phyloP scores from a whole-genome alignment of 2,329 filamentous ascomycete genomes.

The Aschersonia sp. region DNA sequence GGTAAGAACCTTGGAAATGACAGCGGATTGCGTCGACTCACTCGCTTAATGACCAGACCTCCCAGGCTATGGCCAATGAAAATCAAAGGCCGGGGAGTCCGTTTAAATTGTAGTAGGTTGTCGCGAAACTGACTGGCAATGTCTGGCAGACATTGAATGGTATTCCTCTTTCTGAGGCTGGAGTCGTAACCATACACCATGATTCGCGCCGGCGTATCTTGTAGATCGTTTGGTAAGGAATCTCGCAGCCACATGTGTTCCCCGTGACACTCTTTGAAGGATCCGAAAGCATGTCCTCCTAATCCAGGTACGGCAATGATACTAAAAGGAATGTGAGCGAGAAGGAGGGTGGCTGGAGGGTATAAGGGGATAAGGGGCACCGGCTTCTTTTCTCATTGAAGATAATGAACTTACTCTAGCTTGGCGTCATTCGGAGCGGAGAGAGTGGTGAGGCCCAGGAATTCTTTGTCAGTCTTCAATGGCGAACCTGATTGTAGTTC shows the following conservation, averaged over 20 bases:
- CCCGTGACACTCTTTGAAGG: not conserved
- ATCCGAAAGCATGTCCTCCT: not conserved
- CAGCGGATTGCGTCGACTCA: not conserved
- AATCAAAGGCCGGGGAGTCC: not conserved
- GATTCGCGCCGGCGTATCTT: not conserved
- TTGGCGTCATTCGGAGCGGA: too few relatives aligned
- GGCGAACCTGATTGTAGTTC: too few relatives aligned
- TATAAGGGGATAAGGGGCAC: too few relatives aligned
- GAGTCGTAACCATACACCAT: not conserved
- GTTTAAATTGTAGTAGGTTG: not conserved
- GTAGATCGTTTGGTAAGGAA: not conserved
- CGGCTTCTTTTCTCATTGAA: too few relatives aligned
- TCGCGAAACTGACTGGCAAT: not conserved
- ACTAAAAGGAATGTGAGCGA: not conserved
- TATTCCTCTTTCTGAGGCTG: not conserved
- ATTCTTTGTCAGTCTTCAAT: too few relatives aligned
- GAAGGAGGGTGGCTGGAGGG: too few relatives aligned
- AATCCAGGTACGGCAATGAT: not conserved
- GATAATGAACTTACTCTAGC: too few relatives aligned
- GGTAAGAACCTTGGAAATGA: not conserved
- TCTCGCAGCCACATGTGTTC: not conserved
- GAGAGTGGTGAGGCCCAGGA: too few relatives aligned
- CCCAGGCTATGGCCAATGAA: not conserved
- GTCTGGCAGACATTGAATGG: not conserved
- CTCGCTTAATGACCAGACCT: not conserved